Conservation (phyloP, 352 stramenopile species). For the Phytophthora pseudosyringae region DNA sequence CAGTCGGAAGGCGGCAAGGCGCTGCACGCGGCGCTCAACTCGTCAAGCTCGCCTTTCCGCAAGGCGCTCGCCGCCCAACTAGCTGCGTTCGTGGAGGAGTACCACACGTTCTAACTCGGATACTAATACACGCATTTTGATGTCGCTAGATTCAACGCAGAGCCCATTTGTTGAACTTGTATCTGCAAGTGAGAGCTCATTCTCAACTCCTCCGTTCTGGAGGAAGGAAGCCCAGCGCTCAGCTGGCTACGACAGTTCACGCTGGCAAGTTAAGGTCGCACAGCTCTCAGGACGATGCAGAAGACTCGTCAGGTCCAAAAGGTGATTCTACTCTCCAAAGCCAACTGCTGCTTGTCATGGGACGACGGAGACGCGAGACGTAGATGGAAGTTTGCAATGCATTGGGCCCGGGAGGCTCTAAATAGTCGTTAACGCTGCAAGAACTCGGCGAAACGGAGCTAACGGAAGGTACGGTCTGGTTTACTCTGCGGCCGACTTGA, state of each 20-base stretch:
- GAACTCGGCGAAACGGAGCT: not conserved
- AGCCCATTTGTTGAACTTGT: not conserved
- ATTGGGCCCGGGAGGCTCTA: constrained; percentile 35
- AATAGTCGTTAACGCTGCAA: constrained; percentile 31
- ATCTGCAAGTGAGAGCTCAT: too few species aligned
- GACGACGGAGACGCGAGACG: not conserved
- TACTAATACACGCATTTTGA: constrained; percentile 14
- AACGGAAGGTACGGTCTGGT: not conserved
- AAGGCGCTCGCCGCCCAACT: constrained; percentile 57
- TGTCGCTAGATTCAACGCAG: not conserved
- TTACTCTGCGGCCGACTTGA: constrained; percentile 31
- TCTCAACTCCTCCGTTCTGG: too few species aligned
- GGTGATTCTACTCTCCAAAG: too few species aligned
- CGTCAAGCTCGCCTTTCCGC: constrained; percentile 64
- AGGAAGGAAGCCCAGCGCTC: too few species aligned
- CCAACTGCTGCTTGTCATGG: not conserved
- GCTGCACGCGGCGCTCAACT: constrained; percentile 67
- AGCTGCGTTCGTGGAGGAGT: constrained; percentile 73
- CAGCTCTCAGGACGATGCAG: too few species aligned
- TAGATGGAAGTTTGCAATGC: constrained; percentile 30
- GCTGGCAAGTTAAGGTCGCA: too few species aligned
- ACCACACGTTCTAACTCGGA: constrained; percentile 65
- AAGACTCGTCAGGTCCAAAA: too few species aligned
- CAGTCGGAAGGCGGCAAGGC: constrained; percentile 68
- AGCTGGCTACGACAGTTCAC: too few species aligned